Evolutionary conservation across 2,329 filamentous ascomycete species (phyloP).

Genomic region (Xylaria multiplex): DNA sequence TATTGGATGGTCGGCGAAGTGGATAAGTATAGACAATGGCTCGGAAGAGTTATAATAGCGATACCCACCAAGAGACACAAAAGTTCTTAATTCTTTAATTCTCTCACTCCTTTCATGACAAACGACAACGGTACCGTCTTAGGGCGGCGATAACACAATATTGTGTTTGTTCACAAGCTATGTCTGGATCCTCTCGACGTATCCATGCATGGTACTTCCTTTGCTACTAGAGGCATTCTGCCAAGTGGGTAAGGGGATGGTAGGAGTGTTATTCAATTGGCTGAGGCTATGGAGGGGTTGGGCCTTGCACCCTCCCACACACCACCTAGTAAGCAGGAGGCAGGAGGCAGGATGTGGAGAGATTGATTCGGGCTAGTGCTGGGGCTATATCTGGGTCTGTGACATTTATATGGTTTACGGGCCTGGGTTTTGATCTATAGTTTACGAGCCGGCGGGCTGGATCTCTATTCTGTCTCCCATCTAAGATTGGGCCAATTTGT

Average conservation of each 20-base stretch:
- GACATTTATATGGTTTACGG: too few species aligned
- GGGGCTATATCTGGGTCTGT: too few species aligned
- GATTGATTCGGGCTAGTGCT: too few species aligned
- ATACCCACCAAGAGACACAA: slow-evolving; percentile 34
- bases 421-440: not conserved
- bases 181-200: too few species aligned
- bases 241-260: not conserved
- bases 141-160: too few species aligned
- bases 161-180: too few species aligned
- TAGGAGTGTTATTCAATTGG: slow-evolving; percentile 13
- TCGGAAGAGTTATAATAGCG: slow-evolving; percentile 31
- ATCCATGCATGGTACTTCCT: slow-evolving; percentile 8
- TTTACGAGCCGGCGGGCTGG: not conserved
- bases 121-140: not conserved
- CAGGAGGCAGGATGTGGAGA: too few species aligned
- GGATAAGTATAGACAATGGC: slow-evolving; percentile 34
- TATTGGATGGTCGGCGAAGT: slow-evolving; percentile 28
- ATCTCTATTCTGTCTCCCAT: too few species aligned
- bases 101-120: not conserved
- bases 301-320: too few species aligned
- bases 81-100: slow-evolving; percentile 16
- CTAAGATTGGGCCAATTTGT: too few species aligned
- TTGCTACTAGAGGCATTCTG: not conserved
- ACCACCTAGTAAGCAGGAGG: too few species aligned
- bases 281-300: not conserved